Conservation (phyloP, 768 basidiomycete species). For the Coprinellus aureogranulatus region DNA sequence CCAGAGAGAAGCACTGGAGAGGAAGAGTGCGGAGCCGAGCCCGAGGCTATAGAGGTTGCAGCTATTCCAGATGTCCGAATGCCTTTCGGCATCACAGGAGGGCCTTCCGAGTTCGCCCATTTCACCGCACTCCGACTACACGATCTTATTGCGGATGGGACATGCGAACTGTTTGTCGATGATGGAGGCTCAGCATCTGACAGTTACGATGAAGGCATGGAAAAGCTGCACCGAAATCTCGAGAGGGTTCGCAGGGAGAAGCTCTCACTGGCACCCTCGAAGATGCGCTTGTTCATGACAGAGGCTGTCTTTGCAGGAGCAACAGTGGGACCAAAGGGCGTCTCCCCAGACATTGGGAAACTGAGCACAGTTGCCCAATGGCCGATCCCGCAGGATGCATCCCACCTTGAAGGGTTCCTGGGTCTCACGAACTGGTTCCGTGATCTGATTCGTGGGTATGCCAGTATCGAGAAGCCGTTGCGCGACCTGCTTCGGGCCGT, state of each 20-base stretch:
- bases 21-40: too few species aligned
- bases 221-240: constrained; percentile 24
- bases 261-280: constrained; percentile 36
- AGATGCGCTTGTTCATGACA: constrained; percentile 34
- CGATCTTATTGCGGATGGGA: constrained; percentile 21
- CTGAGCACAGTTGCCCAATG: constrained; percentile 37
- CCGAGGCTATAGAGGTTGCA: too few species aligned
- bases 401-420: constrained; percentile 30
- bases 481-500: constrained; percentile 21
- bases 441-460: constrained; percentile 32
- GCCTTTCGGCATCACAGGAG: constrained; percentile 41
- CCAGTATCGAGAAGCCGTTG: constrained; percentile 28
- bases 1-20: too few species aligned
- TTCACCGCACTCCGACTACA: constrained; percentile 23
- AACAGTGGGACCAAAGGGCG: constrained; percentile 27
- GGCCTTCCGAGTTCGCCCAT: constrained; percentile 32
- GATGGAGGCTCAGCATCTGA: neutral
- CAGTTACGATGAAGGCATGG: neutral
- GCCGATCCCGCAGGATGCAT: constrained; percentile 24
- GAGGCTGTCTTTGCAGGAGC: constrained; percentile 36
- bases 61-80: too few species aligned
- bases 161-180: neutral
- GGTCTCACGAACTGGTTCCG: constrained; percentile 36
- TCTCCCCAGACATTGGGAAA: constrained; percentile 34
- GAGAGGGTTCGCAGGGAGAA: constrained; percentile 20